Base-by-base conservation (phyloP, 2,329 filamentous ascomycete species). In the Penicillium sp. region DNA sequence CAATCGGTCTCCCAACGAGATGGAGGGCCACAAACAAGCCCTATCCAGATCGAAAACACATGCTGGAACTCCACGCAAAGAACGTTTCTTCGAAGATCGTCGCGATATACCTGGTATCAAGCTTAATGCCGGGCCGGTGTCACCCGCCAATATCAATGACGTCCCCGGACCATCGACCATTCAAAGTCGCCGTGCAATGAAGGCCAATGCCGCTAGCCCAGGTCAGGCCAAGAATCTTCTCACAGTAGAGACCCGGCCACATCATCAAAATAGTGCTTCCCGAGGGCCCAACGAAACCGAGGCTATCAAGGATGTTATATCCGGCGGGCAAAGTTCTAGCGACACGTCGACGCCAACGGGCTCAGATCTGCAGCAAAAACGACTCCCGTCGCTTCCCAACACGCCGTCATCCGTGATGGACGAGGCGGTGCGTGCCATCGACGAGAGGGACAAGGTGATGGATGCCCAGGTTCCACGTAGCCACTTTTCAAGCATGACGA, bases 321-420 rank as follows among this genome's bases (percentile, higher is more conserved):
- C 50, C 28, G 30, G 45, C 28, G 30, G 16, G 46, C 43, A 30
- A 4, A 53, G 45, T 27, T 56, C 56, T 7, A 53, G 60, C 16
- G 62, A 64, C 22, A 49, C 58, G 18, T 54, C 54, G 13, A 68
- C 66, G 1, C 64, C 63, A 27, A 66, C 61, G 4, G 61, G 64
- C 8, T 50, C 65, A 2, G 61, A 68, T 48, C 55, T 65, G 16
- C 60, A 60, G 28, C 63, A 71, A 16, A 77, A 77, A 53, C 63
- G 74, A 36, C 65, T 77, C 20, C 75, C 75, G 5, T 75, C 74
- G 7, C 63, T 77, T 18, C 75, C 75, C 8, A 77, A 76, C 54
- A 73, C 73, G 5, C 75, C 74, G 25, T 76, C 74, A 0, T 76
- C 74, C 1, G 74, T 74, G 31, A 69, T 74, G 65, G 71, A 75